phyloP scores from a whole-genome alignment of 2,329 filamentous ascomycete species.

The Endoconidiophora laricicola region DNA sequence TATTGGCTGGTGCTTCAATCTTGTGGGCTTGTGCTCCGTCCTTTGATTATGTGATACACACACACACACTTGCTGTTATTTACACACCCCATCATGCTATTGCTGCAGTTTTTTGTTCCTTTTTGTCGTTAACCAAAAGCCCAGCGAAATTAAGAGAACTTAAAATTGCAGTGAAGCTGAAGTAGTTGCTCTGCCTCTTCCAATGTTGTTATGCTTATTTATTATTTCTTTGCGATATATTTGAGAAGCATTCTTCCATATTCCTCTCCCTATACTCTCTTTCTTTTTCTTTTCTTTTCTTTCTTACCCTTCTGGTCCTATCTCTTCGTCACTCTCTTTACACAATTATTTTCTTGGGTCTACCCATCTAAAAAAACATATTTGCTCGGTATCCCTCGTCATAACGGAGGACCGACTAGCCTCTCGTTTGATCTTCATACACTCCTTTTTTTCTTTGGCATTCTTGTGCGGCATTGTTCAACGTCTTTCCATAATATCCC shows the following conservation, averaged over 20 bases:
- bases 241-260: background rate
- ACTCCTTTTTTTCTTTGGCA: constrained; percentile 4
- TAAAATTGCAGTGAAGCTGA: too few species aligned
- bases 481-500: too few species aligned
- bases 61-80: too few species aligned
- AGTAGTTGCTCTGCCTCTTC: too few species aligned
- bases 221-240: background rate
- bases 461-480: background rate
- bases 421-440: constrained; percentile 10
- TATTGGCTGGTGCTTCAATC: too few species aligned
- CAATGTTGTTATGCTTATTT: background rate
- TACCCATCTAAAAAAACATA: background rate
- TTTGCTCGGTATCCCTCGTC: background rate
- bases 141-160: too few species aligned
- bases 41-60: too few species aligned
- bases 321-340: constrained; percentile 7
- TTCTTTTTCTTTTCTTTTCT: constrained; percentile 11
- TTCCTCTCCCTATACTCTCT: background rate
- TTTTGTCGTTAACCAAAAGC: too few species aligned
- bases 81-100: too few species aligned
- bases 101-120: too few species aligned
- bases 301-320: constrained; percentile 3
- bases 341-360: background rate
- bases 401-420: background rate
- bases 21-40: too few species aligned